Conservation (phyloP, 2,329 filamentous ascomycete species). For the Gliomastix tumulicola region DNA sequence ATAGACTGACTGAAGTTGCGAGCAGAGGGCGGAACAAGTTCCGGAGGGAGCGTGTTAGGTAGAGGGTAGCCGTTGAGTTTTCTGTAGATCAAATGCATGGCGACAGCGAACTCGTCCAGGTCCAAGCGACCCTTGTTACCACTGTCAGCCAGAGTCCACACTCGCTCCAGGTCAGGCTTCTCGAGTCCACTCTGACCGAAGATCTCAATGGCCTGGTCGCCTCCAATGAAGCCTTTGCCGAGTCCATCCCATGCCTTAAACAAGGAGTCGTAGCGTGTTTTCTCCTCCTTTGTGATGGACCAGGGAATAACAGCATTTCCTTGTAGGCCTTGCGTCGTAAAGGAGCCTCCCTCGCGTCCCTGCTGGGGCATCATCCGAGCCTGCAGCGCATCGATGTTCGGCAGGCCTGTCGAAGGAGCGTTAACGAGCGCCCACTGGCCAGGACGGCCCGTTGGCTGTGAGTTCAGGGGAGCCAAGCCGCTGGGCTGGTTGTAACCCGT, state of each 20-base stretch:
- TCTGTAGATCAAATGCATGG: slow-evolving; percentile 98
- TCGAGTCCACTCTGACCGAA: slow-evolving; percentile 93
- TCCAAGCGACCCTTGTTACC: slow-evolving; percentile 92
- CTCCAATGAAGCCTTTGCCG: slow-evolving; percentile 84
- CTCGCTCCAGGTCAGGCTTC: slow-evolving; percentile 79
- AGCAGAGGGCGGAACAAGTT: slow-evolving; percentile 90
- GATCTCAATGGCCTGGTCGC: slow-evolving; percentile 91
- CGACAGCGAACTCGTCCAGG: slow-evolving; percentile 94
- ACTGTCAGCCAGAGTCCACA: slow-evolving; percentile 93
- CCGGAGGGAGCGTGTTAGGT: slow-evolving; percentile 78
- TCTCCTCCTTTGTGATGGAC: slow-evolving; percentile 98
- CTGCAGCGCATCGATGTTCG: slow-evolving; percentile 88
- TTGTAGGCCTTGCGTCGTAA: slow-evolving; percentile 78
- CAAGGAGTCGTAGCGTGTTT: slow-evolving; percentile 89
- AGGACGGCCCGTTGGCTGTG: slow-evolving; percentile 88
- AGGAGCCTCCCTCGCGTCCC: slow-evolving; percentile 76
- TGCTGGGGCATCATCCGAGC: slow-evolving; percentile 96
- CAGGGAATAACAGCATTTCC: slow-evolving; percentile 96
- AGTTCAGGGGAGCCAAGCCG: slow-evolving; percentile 66
- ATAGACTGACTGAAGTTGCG: slow-evolving; percentile 90
- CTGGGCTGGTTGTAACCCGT: slow-evolving; percentile 48
- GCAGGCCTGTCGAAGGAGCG: slow-evolving; percentile 78
- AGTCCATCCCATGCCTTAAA: slow-evolving; percentile 97
- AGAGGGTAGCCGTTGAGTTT: slow-evolving; percentile 94
- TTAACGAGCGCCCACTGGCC: slow-evolving; percentile 99